These are phyloP conservation scores for Ceratonia siliqua DNA, from an alignment of 306 rosid genomes.

Conservation along the genomic window DNA sequence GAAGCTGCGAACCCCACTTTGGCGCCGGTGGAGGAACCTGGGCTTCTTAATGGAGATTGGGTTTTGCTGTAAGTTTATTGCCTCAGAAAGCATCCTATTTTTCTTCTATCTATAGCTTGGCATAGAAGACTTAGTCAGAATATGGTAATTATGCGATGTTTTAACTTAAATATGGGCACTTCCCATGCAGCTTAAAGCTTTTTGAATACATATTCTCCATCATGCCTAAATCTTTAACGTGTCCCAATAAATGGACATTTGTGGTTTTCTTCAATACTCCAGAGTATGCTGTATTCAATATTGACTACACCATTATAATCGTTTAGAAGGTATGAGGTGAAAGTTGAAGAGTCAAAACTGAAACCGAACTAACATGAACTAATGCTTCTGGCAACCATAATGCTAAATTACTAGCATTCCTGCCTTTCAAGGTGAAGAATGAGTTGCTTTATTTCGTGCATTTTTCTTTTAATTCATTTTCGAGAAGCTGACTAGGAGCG, in stretches of 20 bases:
- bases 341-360: background rate
- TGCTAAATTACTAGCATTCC: background rate
- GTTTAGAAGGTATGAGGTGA: background rate
- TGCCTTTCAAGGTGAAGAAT: background rate
- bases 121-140: background rate
- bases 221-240: background rate
- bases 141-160: background rate
- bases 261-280: background rate
- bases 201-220: background rate
- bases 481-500: background rate
- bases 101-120: background rate
- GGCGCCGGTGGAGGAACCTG: slow-evolving; percentile 69
- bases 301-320: background rate
- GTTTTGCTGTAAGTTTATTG: slow-evolving; percentile 74
- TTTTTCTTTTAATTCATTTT: background rate
- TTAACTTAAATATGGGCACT: background rate
- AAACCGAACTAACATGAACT: background rate
- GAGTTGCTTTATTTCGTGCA: background rate
- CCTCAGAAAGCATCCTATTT: background rate
- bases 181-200: background rate
- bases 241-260: background rate
- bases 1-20: slow-evolving; percentile 80
- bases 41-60: slow-evolving; percentile 83
- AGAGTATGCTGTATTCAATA: background rate
- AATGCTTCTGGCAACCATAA: background rate